Evolutionary conservation across 2,329 filamentous ascomycete species (phyloP).

Genomic region (Sphaerulina vaccinii): DNA sequence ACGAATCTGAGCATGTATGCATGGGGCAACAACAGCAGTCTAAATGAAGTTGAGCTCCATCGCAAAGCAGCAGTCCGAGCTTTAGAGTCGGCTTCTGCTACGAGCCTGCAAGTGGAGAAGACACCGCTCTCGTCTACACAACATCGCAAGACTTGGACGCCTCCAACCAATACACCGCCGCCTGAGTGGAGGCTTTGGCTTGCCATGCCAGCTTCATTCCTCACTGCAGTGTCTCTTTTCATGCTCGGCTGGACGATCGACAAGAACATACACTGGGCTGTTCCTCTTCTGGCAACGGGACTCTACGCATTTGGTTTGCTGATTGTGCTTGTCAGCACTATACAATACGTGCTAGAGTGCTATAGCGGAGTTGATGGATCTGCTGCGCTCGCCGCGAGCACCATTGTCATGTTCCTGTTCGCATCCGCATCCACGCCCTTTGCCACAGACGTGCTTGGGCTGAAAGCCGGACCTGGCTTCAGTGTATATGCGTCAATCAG

Average conservation of each 20-base stretch:
- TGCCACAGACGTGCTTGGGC: slow-evolving; percentile 47
- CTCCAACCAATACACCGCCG: slow-evolving; percentile 18
- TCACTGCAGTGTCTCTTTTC: slow-evolving; percentile 22
- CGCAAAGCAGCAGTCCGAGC: slow-evolving; percentile 14
- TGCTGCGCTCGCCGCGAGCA: slow-evolving; percentile 57
- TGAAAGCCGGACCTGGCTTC: slow-evolving; percentile 42
- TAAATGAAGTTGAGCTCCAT: slow-evolving; percentile 14
- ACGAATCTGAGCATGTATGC: slow-evolving; percentile 4
- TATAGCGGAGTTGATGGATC: slow-evolving; percentile 55
- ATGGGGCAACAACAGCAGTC: neutral
- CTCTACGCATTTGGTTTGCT: slow-evolving; percentile 19
- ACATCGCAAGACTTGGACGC: slow-evolving; percentile 12
- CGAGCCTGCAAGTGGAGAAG: neutral
- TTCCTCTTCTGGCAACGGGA: slow-evolving; percentile 49
- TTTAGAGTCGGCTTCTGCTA: slow-evolving; percentile 5
- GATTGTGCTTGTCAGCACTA: slow-evolving; percentile 30
- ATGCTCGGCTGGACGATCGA: slow-evolving; percentile 38
- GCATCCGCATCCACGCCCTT: slow-evolving; percentile 61
- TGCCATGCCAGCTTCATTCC: slow-evolving; percentile 21
- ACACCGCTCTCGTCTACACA: slow-evolving; percentile 5
- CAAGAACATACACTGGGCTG: slow-evolving; percentile 47
- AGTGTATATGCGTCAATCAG: slow-evolving; percentile 40
- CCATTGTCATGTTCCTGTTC: slow-evolving; percentile 54
- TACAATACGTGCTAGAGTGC: slow-evolving; percentile 52
- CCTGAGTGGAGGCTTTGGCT: slow-evolving; percentile 26